phyloP scores from a whole-genome alignment of 495 filamentous ascomycete species.

The Trichoderma gamsii region DNA sequence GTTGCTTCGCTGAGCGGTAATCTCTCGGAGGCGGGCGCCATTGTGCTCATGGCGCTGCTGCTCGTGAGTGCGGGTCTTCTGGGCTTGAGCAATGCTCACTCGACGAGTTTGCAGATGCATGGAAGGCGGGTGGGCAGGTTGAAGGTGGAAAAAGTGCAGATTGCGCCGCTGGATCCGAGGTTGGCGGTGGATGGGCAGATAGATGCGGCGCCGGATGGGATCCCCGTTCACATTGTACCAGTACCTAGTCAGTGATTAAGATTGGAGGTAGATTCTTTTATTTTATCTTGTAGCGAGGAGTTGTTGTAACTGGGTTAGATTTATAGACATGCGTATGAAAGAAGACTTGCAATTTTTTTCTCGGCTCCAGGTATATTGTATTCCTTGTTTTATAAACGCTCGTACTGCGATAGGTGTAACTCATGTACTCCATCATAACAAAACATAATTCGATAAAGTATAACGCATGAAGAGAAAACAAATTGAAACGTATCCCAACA shows the following conservation, averaged over 20 bases:
- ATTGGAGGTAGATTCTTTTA: background rate
- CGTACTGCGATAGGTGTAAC: background rate
- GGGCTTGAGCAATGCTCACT: conserved; percentile 45
- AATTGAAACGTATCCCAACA: background rate
- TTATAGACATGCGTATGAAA: background rate
- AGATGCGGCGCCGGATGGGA: background rate
- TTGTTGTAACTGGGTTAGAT: background rate
- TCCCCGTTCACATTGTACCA: conserved; percentile 2
- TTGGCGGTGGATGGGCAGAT: background rate
- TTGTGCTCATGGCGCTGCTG: conserved; percentile 45
- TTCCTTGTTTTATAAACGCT: background rate
- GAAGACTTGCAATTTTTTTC: background rate
- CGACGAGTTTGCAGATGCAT: conserved; percentile 35
- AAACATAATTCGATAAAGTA: background rate
- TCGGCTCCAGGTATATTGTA: background rate
- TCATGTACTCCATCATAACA: background rate
- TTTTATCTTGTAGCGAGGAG: background rate
- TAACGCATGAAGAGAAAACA: background rate
- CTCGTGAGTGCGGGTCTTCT: conserved; percentile 44
- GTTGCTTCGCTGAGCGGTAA: conserved; percentile 48
- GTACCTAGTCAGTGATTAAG: background rate
- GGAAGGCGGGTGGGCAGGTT: conserved; percentile 22
- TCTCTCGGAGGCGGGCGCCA: conserved; percentile 39
- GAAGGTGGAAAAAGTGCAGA: background rate
- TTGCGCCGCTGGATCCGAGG: background rate